phyloP scores from a whole-genome alignment of 768 basidiomycete genomes.

The Suillus sp. region DNA sequence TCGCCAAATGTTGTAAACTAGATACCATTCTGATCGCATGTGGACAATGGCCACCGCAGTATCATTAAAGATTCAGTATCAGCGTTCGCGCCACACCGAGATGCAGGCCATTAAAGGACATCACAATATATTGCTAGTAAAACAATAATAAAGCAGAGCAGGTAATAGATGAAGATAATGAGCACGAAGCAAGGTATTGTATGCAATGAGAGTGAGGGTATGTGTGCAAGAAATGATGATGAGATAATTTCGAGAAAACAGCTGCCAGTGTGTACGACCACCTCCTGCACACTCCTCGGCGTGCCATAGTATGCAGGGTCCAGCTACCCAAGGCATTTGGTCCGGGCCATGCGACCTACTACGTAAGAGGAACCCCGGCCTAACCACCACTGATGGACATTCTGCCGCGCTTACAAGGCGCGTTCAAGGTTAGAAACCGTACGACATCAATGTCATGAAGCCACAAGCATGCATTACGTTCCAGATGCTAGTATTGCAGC shows the following conservation, averaged over 20 bases:
- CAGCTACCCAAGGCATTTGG: conserved; percentile 13
- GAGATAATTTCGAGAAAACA: conserved; percentile 8
- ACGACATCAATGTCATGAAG: conserved; percentile 8
- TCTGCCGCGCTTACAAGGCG: conserved; percentile 4
- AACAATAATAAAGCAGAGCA: background rate
- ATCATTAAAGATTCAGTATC: conserved; percentile 1
- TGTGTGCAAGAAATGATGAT: conserved; percentile 22
- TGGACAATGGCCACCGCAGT: background rate
- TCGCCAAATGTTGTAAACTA: conserved; percentile 22
- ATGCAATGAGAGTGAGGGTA: conserved; percentile 31
- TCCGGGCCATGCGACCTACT: background rate
- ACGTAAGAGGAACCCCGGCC: conserved; percentile 4
- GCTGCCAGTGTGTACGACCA: conserved; percentile 12
- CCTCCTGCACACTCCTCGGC: conserved; percentile 23
- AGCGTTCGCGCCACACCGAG: background rate
- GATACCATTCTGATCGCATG: conserved; percentile 13
- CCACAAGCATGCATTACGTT: conserved; percentile 20
- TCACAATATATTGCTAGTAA: conserved; percentile 2
- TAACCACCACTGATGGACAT: background rate
- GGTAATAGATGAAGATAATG: conserved; percentile 13
- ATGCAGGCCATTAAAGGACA: background rate
- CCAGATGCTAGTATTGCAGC: conserved; percentile 59
- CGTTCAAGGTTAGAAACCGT: conserved; percentile 9
- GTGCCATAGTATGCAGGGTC: conserved; percentile 28
- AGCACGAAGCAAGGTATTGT: conserved; percentile 16